Conservation (phyloP, 352 stramenopile genomes). For the Phytophthora quininea region DNA sequence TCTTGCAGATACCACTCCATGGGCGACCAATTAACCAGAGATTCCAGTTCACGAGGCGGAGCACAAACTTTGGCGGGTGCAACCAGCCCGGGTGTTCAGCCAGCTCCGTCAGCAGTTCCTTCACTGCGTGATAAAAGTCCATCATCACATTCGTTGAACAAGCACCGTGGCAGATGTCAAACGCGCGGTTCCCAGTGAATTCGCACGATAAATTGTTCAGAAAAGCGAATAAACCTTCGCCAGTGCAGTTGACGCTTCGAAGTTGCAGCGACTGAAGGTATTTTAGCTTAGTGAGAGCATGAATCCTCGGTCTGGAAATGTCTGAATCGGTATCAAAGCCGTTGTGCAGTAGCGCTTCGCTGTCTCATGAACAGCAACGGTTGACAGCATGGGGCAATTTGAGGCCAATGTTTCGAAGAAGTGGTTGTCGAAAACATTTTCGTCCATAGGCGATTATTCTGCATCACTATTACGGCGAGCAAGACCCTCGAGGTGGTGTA, state of each 20-base stretch:
- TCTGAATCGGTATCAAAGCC: neutral
- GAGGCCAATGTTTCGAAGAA: neutral
- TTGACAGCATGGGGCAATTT: neutral
- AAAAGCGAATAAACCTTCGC: constrained; percentile 35
- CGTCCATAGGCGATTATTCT: neutral
- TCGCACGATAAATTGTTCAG: constrained; percentile 31
- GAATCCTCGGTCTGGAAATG: neutral
- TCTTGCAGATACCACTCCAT: constrained; percentile 21
- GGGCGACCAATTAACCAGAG: constrained; percentile 13
- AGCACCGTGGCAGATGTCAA: constrained; percentile 38
- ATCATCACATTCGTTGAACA: constrained; percentile 9
- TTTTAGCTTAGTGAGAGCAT: constrained; percentile 33
- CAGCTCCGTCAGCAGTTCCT: constrained; percentile 8
- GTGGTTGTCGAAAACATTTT: constrained; percentile 4
- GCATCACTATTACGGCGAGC: neutral
- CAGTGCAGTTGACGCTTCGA: constrained; percentile 37
- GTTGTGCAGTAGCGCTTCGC: neutral
- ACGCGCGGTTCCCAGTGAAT: constrained; percentile 32
- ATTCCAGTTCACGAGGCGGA: constrained; percentile 24
- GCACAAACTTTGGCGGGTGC: constrained; percentile 13
- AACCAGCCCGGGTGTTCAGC: neutral
- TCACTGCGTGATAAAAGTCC: constrained; percentile 36
- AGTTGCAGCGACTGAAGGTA: constrained; percentile 39
- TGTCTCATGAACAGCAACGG: neutral
- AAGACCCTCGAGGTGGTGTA: constrained; percentile 36